Evolutionary conservation across 2,329 filamentous ascomycete genomes (phyloP).

Genomic region (Epichloe amarillans): DNA sequence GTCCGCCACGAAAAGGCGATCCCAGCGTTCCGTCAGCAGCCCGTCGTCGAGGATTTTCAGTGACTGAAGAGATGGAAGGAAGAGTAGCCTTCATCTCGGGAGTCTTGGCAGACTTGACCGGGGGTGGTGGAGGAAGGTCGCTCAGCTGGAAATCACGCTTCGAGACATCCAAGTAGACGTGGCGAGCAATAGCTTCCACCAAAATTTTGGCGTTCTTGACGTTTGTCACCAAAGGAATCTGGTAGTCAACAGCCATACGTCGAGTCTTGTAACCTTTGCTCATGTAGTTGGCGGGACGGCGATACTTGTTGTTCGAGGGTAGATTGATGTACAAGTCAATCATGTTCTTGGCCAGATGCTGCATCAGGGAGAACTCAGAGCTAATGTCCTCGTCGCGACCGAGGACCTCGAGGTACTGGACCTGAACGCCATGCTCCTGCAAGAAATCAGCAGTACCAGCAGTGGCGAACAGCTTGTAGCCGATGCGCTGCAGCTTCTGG

Average conservation of each 20-base stretch:
- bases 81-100: constrained; percentile 43
- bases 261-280: constrained; percentile 93
- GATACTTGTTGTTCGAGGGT: constrained; percentile 96
- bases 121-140: constrained; percentile 61
- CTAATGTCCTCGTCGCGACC: constrained; percentile 72
- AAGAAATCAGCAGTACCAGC: constrained; percentile 94
- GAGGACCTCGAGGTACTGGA: constrained; percentile 87
- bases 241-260: constrained; percentile 95
- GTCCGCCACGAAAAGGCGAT: constrained; percentile 12
- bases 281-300: constrained; percentile 95
- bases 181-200: constrained; percentile 82
- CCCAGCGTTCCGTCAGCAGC: constrained; percentile 12
- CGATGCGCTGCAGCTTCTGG: constrained; percentile 74
- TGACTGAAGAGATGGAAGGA: constrained; percentile 20
- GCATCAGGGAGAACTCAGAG: constrained; percentile 91
- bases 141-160: constrained; percentile 87
- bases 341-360: constrained; percentile 93
- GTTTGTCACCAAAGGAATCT: constrained; percentile 93
- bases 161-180: constrained; percentile 73
- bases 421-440: constrained; percentile 79
- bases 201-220: constrained; percentile 98
- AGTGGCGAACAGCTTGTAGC: constrained; percentile 92
- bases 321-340: constrained; percentile 99
- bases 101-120: constrained; percentile 45
- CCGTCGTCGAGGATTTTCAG: constrained; percentile 23